Evolutionary conservation across 306 rosid genomes (phyloP), one percentile per base, ranked within the genome.

Genomic region (Clitoria ternatea): DNA sequence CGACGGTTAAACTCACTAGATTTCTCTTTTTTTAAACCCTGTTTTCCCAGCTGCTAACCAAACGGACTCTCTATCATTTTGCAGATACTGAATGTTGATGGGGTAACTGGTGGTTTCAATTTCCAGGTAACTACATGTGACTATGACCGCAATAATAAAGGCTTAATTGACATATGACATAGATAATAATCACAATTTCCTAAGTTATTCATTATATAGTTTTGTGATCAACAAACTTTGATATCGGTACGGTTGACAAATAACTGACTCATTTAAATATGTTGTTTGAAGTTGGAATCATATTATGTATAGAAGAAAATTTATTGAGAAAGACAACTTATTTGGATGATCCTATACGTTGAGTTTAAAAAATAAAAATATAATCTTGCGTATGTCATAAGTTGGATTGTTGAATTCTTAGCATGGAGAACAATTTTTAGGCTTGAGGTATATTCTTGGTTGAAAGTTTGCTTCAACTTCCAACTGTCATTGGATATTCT

Each of bases 31-130:
- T n/a, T n/a, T n/a, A n/a, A n/a, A n/a, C n/a, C n/a, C n/a, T n/a
- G n/a, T n/a, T n/a, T n/a, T n/a, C n/a, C n/a, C n/a, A n/a, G n/a
- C n/a, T n/a, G n/a, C n/a, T n/a, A n/a, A n/a, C n/a, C n/a, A n/a
- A n/a, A n/a, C n/a, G n/a, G n/a, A n/a, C n/a, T n/a, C n/a, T n/a
- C n/a, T n/a, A n/a, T n/a, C 67, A 30, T 67, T 56, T 15, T 72
- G 71, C 84, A 92, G 98, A 88, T 93, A 47, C 61, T 93, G 69
- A 88, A 93, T 61, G 92, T 88, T 60, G 98, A 93, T 72, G 98
- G 97, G 13, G 76, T 93, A 56, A 93, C 97, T 7, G 96, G 98
- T 54, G 98, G 98, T 79, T 93, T 86, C 90, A 93, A 90, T 83
- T 93, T 93, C 76, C 98, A 93, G 98, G 98, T 90, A 77, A 47